These are phyloP conservation scores for Hypericum perforatum DNA, from an alignment of 345 rosid species.

Conservation along the genomic window DNA sequence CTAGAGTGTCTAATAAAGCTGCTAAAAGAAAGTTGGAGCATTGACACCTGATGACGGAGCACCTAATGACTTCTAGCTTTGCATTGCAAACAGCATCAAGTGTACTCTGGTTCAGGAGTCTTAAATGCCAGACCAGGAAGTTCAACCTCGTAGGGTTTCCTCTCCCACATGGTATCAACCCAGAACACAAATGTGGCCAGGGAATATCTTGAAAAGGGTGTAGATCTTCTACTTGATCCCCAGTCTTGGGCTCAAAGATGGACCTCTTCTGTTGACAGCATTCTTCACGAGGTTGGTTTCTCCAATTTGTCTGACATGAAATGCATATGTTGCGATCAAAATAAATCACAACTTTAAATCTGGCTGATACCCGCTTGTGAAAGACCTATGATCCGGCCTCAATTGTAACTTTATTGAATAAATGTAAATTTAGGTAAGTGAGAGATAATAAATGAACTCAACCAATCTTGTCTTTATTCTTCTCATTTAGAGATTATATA, in stretches of 20 bases:
- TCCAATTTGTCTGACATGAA: too few species aligned
- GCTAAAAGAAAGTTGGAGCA: conserved; percentile 49
- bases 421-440: too few species aligned
- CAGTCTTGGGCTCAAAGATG: conserved; percentile 86
- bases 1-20: conserved; percentile 52
- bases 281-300: conserved; percentile 72
- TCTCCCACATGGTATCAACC: conserved; percentile 83
- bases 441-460: too few species aligned
- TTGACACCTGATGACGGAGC: conserved; percentile 46
- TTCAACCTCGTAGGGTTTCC: conserved; percentile 87
- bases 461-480: too few species aligned
- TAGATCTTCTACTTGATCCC: conserved; percentile 95
- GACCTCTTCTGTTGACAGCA: conserved; percentile 66
- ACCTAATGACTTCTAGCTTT: conserved; percentile 66
- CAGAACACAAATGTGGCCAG: conserved; percentile 82
- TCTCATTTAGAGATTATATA: too few species aligned
- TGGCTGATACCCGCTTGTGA: too few species aligned
- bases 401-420: too few species aligned
- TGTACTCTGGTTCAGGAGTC: conserved; percentile 94
- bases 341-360: too few species aligned
- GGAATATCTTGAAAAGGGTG: conserved; percentile 93
- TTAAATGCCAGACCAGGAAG: conserved; percentile 95
- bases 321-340: too few species aligned
- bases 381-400: too few species aligned
- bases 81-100: conserved; percentile 93